Percentiles rank a stretch among this genome's conserved stretches.
Evolutionary conservation across 164 flowering plant genomes (phyloP).

Genomic region (Stephania yunnanensis): DNA sequence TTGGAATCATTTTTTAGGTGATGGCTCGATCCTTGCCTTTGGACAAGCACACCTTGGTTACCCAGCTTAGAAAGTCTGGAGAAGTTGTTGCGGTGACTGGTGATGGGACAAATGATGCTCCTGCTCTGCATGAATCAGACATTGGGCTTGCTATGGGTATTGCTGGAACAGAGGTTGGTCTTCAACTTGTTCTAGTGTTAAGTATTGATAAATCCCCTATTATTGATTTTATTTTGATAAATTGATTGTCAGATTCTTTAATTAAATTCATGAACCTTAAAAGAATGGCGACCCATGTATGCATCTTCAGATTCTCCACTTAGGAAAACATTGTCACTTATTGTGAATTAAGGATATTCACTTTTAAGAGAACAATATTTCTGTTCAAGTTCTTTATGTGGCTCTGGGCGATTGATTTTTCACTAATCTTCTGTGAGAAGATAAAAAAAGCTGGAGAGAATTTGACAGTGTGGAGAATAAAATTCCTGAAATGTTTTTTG

Average conservation of each 20-base stretch:
- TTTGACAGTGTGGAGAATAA: background rate
- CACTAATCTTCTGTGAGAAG: background rate
- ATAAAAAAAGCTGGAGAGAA: background rate
- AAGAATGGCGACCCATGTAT: too few relatives aligned
- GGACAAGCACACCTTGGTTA: constrained; percentile 13
- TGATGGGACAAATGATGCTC: constrained; percentile 15
- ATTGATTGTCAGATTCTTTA: too few relatives aligned
- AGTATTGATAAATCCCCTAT: background rate
- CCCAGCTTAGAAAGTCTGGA: constrained; percentile 7
- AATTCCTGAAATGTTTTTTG: background rate
- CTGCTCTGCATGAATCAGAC: constrained; percentile 15
- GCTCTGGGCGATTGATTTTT: background rate
- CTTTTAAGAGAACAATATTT: too few relatives aligned
- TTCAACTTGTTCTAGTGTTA: background rate
- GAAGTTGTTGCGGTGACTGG: constrained; percentile 15
- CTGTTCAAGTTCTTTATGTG: too few relatives aligned
- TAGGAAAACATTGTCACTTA: too few relatives aligned
- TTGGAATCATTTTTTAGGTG: constrained; percentile 4
- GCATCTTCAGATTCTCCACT: too few relatives aligned
- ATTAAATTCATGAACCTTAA: too few relatives aligned
- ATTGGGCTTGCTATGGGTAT: constrained; percentile 17
- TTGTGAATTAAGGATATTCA: too few relatives aligned
- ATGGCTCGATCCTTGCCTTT: constrained; percentile 13
- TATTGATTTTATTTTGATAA: background rate
- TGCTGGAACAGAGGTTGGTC: constrained; percentile 13